A percentile compares a stretch with the other conserved stretches of the same genome.
These are phyloP conservation scores for Hordeum marinum DNA, from an alignment of 176 grass and related monocot genomes.

Conservation along the genomic window DNA sequence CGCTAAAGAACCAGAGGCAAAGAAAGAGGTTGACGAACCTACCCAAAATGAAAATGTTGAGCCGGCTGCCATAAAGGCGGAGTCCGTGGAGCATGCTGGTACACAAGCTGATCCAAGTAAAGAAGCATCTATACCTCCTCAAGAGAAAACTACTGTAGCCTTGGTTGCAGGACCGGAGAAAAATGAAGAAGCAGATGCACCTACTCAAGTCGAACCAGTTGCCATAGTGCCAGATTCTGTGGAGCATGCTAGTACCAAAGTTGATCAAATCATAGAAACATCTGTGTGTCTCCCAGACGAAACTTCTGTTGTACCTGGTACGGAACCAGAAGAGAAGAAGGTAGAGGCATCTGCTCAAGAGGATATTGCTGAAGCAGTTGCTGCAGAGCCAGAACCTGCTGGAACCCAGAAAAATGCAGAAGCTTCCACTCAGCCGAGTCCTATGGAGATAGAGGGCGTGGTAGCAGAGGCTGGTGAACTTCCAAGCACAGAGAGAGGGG, in stretches of 20 bases:
- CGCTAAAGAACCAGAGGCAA: conserved; percentile 3
- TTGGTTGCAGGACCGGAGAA: not conserved
- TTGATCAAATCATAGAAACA: too few species aligned
- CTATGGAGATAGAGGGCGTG: not conserved
- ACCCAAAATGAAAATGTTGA: not conserved
- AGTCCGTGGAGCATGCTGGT: not conserved
- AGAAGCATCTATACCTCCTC: not conserved
- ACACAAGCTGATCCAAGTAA: not conserved
- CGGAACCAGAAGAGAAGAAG: too few species aligned
- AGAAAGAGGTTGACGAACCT: not conserved
- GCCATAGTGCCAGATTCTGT: not conserved
- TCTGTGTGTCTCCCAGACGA: too few species aligned
- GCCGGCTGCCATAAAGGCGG: not conserved
- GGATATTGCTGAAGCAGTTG: too few species aligned
- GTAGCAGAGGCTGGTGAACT: not conserved
- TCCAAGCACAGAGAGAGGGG: not conserved
- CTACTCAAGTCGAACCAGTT: not conserved
- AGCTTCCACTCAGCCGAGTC: not conserved
- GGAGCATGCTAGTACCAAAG: not conserved
- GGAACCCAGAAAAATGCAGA: not conserved
- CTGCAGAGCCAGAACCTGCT: too few species aligned
- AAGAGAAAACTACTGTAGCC: not conserved
- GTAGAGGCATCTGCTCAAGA: too few species aligned
- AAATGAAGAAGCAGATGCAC: not conserved
- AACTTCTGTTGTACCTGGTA: too few species aligned